Base-by-base conservation (phyloP, 225 moss, liverwort and hornwort species). In the Neckera pumila region DNA sequence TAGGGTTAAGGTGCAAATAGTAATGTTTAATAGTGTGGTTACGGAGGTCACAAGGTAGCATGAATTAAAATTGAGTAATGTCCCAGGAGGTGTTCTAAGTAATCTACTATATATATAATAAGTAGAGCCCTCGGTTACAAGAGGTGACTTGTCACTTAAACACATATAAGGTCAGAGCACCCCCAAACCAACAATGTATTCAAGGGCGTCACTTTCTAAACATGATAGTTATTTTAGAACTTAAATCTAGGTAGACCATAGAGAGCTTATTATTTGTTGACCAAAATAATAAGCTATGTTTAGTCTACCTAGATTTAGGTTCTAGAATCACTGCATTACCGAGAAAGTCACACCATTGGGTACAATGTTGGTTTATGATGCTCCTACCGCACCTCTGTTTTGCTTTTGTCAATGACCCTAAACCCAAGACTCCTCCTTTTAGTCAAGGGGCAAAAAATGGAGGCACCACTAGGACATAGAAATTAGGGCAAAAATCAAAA, bases 1-100 rank as follows among this genome's bases (percentile, higher is more conserved):
- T 0, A 25, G 0, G 7, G 4, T 31, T 28, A 8, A 21, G 3
- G 0, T 53, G 2, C 3, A 45, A 30, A 43, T 42, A 14, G 1
- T 25, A 15, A 26, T 3, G 8, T 42, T 7, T 8, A 42, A 27
- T 0, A 16, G 2, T 71, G 9, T 42, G 3, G 15, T 42, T 71
- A 26, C 3, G 16, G 0, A 70, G 26, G 8, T 26, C 12, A 26
- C 3, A 42, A 42, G 14, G 23, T 38, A 69, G 7, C 21, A n/a
- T 38, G 23, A 69, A 23, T 23, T 69, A 40, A 14, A 40, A 70
- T 1, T 4, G 1, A 14, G 4, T 40, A 14, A 25, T 25, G 43
- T 42, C 2, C 6, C 3, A 3, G 1, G 2, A 43, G 45, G 3
- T 28, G 17, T 3, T 73, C 10, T 10, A 27, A 17, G 3, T 73